These are phyloP conservation scores for Syzygium jambos DNA, from an alignment of 345 rosid genomes.

Conservation along the genomic window DNA sequence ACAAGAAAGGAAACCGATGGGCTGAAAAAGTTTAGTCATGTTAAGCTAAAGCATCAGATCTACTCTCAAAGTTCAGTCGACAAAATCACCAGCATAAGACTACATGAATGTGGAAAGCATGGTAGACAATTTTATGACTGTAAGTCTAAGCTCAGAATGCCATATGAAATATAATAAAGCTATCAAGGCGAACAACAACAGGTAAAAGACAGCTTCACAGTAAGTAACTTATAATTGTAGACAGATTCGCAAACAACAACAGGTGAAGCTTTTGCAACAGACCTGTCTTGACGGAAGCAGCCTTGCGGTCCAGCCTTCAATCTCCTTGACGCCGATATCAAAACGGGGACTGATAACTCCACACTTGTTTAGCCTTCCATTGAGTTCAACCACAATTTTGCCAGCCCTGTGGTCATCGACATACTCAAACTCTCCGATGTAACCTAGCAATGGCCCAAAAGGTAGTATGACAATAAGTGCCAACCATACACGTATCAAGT, in stretches of 20 bases:
- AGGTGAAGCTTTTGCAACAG: not conserved
- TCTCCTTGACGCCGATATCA: conserved; percentile 12
- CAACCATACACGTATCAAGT: not conserved
- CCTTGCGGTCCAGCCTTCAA: conserved; percentile 19
- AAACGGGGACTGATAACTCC: conserved; percentile 17
- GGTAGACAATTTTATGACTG: not conserved
- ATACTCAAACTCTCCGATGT: conserved; percentile 14
- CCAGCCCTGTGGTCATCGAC: conserved; percentile 11
- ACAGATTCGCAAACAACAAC: not conserved
- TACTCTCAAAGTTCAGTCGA: not conserved
- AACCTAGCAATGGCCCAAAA: not conserved
- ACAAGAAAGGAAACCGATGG: not conserved
- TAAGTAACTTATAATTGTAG: not conserved
- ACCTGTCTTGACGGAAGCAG: conserved; percentile 16
- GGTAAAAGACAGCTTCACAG: not conserved
- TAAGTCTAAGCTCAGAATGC: not conserved
- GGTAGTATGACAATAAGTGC: not conserved
- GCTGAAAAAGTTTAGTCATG: not conserved
- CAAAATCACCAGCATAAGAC: not conserved
- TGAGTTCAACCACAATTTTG: conserved; percentile 14
- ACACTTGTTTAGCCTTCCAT: conserved; percentile 14
- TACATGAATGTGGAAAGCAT: not conserved
- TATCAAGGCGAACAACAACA: not conserved
- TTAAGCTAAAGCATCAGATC: not conserved
- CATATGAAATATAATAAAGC: not conserved